Evolutionary conservation across 2,329 filamentous ascomycete genomes (phyloP), one percentile per base, ranked within the genome.

Genomic region (Colletotrichum sp.): DNA sequence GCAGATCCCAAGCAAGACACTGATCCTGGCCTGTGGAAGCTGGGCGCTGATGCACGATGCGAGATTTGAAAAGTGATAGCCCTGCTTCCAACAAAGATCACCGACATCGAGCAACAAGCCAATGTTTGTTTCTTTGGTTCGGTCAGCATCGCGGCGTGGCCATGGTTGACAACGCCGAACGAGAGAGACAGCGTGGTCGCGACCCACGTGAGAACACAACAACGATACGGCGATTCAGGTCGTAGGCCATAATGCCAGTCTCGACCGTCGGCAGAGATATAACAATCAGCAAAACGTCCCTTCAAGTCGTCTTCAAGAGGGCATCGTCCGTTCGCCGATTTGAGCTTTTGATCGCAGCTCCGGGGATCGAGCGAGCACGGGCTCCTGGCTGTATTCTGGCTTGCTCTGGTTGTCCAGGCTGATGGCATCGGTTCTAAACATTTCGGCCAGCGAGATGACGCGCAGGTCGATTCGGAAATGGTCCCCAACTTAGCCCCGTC

Each of bases 251-350:
- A 10, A 16, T 21, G 16, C 9, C n/a, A 24, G 18, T 71, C 32
- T 52, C 39, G 16, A n/a, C 63, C 18, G 24, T n/a, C 44, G 15
- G 39, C 24, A 55, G 30, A 30, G 2, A 72, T 28, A 36, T 49
- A 57, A 30, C 28, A 15, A 57, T 30, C 7, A 13, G 13, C 44
- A 18, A 18, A 16, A 52, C 63, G 21, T 34, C 21, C 32, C 24
- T 24, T 13, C n/a, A 34, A 21, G 12, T 63, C 69, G n/a, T 67
- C 10, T 67, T 34, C 5, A 52, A 32, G 24, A 18, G 28, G 32
- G 36, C 24, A 39, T 30, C 12, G 70, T 69, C 70, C 60, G 74
- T 73, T 59, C 70, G 70, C 70, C 74, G 74, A 76, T 76, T 34
- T 60, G 59, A 60, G 59, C 71, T 52, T 73, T 69, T n/a, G 57